Base-by-base conservation (phyloP, 2,329 filamentous ascomycete genomes). In the Neonectria sp. region DNA sequence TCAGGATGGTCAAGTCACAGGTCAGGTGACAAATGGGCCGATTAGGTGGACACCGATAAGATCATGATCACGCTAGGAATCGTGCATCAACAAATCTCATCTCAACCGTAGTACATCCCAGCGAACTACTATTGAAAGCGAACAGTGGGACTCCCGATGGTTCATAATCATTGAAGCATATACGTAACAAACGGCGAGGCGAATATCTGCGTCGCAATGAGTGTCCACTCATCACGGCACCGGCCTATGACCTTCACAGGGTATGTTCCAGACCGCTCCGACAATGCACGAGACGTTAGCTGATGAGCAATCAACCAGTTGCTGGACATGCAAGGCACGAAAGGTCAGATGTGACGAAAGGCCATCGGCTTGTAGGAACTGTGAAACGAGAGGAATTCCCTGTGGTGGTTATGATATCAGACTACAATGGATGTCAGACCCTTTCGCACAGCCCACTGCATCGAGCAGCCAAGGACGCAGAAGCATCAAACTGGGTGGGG, bases 281-380 rank as follows among this genome's bases (percentile, higher is more conserved):
- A 35, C 6, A 12, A 12, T 21, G 17, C 7, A 35, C 4, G 49
- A 31, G 12, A n/a, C 29, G 17, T 24, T 24, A 3, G 29, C 49
- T 53, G 29, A 53, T 35, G 9, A 24, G 49, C 29, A 15, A 21
- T 24, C 17, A 3, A 33, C 31, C 31, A 69, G 68, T 35, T 69
- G 68, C 31, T 69, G 68, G 68, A 69, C 68, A n/a, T 69, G 68
- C 43, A 69, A 69, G 27, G 51, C 55, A 24, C 65, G 68, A 12
- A 69, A 69, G 24, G 61, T 69, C 24, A 35, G 68, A 35, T 69
- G 68, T 35, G 68, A 69, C 15, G 65, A 68, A 27, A 55, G 57
- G 15, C 65, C 61, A 12, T n/a, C 45, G 2, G 55, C 65, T 7
- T 69, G 68, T 48, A 53, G 27, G 21, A 69, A 69, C 37, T 69